These are phyloP conservation scores for Waitea zeae DNA, from an alignment of 1,284 basidiomycete genomes.

Conservation along the genomic window DNA sequence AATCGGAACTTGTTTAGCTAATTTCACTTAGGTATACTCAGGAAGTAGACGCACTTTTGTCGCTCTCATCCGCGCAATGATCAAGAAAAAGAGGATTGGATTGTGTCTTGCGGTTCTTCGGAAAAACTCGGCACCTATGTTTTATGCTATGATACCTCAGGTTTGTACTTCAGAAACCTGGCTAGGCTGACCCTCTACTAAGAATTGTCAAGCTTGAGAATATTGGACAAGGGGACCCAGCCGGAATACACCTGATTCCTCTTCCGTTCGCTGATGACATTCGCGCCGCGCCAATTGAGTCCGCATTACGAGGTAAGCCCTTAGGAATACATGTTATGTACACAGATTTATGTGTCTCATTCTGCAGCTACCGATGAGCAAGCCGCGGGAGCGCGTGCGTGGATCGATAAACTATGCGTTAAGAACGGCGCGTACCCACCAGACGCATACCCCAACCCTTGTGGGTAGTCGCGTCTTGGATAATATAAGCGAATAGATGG, in stretches of 20 bases:
- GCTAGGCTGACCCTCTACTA: no score
- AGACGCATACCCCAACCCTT: slow-evolving; percentile 85
- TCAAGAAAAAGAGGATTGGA: slow-evolving; percentile 71
- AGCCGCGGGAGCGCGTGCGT: slow-evolving; percentile 48
- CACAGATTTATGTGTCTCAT: neutral
- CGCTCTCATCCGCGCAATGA: slow-evolving; percentile 73
- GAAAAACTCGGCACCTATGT: slow-evolving; percentile 58
- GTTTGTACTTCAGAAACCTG: no score
- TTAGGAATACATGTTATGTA: neutral
- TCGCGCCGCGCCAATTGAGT: slow-evolving; percentile 49
- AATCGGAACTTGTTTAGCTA: slow-evolving; percentile 1
- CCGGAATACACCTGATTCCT: slow-evolving; percentile 85
- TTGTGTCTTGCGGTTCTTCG: slow-evolving; percentile 60
- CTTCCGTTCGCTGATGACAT: slow-evolving; percentile 93
- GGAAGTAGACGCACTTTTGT: slow-evolving; percentile 88
- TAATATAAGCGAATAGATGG: neutral
- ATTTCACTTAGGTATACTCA: slow-evolving; percentile 41
- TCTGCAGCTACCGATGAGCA: slow-evolving; percentile 48
- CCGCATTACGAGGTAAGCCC: slow-evolving; percentile 33
- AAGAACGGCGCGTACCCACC: slow-evolving; percentile 73
- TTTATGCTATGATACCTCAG: slow-evolving; percentile 83
- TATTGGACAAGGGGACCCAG: slow-evolving; percentile 67
- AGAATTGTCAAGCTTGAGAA: no score
- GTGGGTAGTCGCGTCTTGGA: slow-evolving; percentile 25
- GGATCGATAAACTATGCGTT: slow-evolving; percentile 67